Evolutionary conservation across 2,329 filamentous ascomycete species (phyloP), one percentile per base, ranked within the genome.

Genomic region (Ophiostoma sp.): DNA sequence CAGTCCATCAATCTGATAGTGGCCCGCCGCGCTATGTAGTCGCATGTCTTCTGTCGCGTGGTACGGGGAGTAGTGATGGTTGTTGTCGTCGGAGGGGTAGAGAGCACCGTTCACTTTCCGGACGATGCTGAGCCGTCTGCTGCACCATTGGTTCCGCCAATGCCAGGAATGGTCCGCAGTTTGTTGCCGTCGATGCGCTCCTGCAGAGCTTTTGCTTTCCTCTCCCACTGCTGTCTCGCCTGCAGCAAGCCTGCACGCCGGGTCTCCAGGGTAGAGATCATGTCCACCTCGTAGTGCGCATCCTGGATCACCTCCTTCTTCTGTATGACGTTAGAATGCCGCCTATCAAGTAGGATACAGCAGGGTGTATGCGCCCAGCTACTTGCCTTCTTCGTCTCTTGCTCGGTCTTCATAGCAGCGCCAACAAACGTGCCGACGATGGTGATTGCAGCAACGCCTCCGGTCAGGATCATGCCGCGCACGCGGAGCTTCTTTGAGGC

Each of bases 371-470:
- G 7, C 18, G 12, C 49, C 27, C 18, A 7, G n/a, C 49, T 55
- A 49, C 67, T 8, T n/a, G 70, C 71, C 68, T 70, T 42, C 16
- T 67, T 69, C 3, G 66, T 69, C 67, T 78, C 74, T 14, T 73
- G 69, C 55, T 73, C 72, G 45, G 71, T 72, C 73, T 78, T 78
- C 55, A 78, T 72, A 3, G 73, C 72, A 4, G 77, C 77, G 47
- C 77, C 77, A 69, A 75, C 76, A 38, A 76, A 70, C 5, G 74
- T 74, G 66, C 77, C 77, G 2, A 73, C 73, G 52, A 75, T 72
- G 45, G 74, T 76, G 63, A 76, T 72, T 67, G 74, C 73, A 11
- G 75, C 73, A 8, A 77, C 74, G 45, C 71, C 72, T 38, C 69
- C 73, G 3, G 71, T 72, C 27, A 72, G 44, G 68, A 71, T 71